Base-by-base conservation (phyloP, 208 protist genomes). In the Wallacemonas sp. region DNA sequence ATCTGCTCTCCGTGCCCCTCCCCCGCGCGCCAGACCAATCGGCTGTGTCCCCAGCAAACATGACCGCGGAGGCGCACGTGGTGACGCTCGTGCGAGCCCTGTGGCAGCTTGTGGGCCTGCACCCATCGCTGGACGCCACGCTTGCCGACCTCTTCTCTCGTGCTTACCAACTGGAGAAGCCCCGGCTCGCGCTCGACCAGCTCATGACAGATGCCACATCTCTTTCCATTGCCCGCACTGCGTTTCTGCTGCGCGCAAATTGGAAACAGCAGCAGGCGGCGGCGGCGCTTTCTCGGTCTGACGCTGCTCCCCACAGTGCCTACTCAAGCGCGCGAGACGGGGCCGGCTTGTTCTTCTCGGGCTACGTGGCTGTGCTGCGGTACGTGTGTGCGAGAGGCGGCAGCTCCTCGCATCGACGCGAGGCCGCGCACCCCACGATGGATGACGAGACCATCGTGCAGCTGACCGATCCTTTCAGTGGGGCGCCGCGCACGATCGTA, bases 271-370 rank as follows among this genome's bases (percentile, higher is more conserved):
- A 58, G 51, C 12, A 24, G 17, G 51, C 31, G 28, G 9, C 51
- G 1, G 17, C 24, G 36, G 9, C 14, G 36, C 14, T 14, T 14
- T 41, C 14, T 14, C 14, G 9, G 14, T 41, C 36, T 6, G 36
- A 41, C 17, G 17, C 5, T 22, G 19, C 17, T 19, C 3, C 51
- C 0, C 14, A 21, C 30, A 58, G n/a, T 14, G 51, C 51, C 30
- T 58, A 58, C 51, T 26, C 26, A 0, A 31, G 33, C 30, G 51
- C 51, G 3, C 24, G 5, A 3, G 30, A 58, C 17, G 4, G 17
- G 8, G 51, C 51, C 11, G 51, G 51, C 15, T 31, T 58, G n/a
- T 58, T 58, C 51, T 58, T 58, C 51, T 39, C 51, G 21, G 51
- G 51, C 31, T 58, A 58, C 26, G 9, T 58, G 28, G 22, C 51